Evolutionary conservation across 2,329 filamentous ascomycete species (phyloP), one percentile per base, ranked within the genome.

Genomic region (Bertia moriformis): DNA sequence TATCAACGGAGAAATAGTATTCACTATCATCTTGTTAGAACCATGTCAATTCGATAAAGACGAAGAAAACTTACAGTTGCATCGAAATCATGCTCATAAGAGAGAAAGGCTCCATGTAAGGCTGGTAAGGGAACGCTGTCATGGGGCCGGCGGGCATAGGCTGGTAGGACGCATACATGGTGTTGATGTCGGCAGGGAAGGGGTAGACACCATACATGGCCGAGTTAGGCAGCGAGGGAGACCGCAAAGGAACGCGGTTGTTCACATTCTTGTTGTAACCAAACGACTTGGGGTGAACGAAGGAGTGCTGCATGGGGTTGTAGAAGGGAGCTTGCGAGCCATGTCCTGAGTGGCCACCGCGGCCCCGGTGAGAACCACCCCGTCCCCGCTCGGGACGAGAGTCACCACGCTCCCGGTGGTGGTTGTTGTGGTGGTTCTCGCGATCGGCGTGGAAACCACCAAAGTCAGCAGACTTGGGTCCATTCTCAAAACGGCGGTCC

Each of bases 1-100:
- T 98, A 52, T 95, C 84, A 19, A 94, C 73, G 0, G 89, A 96
- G 61, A 98, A 94, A 60, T 98, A 98, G 64, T 95, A 98, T 51
- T 94, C 86, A 27, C 87, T 71, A 52, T 71, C 63, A 46, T 55
- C 51, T 12, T 45, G 44, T 27, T 54, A 43, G n/a, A 55, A 14
- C 14, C 10, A n/a, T 17, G 12, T 10, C 14, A 41, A 19, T 19
- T 49, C 42, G 19, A 48, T 48, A 14, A 48, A 30, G 4, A 45
- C 43, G 14, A 42, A 39, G 18, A 22, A 45, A 42, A 3, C 38
- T 55, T 64, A 71, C 63, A 73, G 54, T 51, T 79, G 77, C 49
- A 66, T 71, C 44, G 65, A 69, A 51, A 74, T 72, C 70, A 72
- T 71, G 53, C 10, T 12, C 10, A 35, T 17, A 7, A 17, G 49